phyloP scores from a whole-genome alignment of 2,329 filamentous ascomycete genomes.

The Trichocomaceae sp. region DNA sequence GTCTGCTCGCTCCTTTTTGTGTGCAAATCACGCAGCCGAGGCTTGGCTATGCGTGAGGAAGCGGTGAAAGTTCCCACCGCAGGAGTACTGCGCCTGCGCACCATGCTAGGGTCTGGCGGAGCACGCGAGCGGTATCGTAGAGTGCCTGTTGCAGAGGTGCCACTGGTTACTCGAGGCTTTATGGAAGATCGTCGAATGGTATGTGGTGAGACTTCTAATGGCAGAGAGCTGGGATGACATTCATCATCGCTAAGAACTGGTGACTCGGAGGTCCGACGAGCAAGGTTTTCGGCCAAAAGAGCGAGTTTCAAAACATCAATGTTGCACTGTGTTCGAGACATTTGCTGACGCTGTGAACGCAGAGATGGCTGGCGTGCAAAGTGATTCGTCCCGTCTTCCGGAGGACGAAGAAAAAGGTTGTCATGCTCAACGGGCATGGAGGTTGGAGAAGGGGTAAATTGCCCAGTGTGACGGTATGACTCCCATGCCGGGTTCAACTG shows the following conservation, averaged over 20 bases:
- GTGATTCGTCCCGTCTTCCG: conserved; percentile 14
- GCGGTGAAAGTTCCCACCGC: conserved; percentile 17
- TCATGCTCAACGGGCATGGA: conserved; percentile 19
- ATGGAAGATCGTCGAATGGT: conserved; percentile 24
- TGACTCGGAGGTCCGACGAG: conserved; percentile 7
- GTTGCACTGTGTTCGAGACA: conserved; percentile 36
- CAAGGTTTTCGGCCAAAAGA: conserved; percentile 24
- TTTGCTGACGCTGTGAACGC: conserved; percentile 33
- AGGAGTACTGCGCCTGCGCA: conserved; percentile 11
- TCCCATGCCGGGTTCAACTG: conserved; percentile 49
- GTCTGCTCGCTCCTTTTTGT: conserved; percentile 32
- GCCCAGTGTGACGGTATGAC: conserved; percentile 49
- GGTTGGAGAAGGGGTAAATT: conserved; percentile 18
- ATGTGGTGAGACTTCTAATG: conserved; percentile 27
- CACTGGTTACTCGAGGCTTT: conserved; percentile 18
- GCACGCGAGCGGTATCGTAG: conserved; percentile 6
- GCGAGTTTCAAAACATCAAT: conserved; percentile 34
- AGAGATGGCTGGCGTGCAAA: conserved; percentile 16
- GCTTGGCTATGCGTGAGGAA: conserved; percentile 30
- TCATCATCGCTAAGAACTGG: conserved; percentile 22
- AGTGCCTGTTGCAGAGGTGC: not conserved
- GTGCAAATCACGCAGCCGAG: conserved; percentile 13
- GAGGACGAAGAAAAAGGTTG: conserved; percentile 16
- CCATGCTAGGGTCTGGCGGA: conserved; percentile 1
- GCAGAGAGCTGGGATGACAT: conserved; percentile 34